Percentiles rank a stretch among this genome's conserved stretches.
Conservation (phyloP, 106 monocot genomes). For the Dactylorhiza incarnata region DNA sequence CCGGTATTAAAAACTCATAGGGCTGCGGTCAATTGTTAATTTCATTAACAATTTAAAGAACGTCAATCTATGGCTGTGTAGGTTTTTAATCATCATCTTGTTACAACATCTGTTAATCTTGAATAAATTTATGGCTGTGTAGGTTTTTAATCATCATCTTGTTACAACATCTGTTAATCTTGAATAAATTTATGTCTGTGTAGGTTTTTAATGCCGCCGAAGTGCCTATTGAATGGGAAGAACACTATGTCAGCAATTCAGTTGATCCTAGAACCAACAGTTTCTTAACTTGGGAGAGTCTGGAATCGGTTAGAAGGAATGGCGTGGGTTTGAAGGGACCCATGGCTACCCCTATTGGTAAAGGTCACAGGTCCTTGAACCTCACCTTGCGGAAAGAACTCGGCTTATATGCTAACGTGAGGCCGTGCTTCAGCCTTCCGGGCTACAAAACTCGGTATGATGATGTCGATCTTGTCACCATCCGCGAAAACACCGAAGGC, state of each 20-base stretch:
- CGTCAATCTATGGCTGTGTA: no score
- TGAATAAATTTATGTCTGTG: background rate
- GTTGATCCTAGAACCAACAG: conserved; percentile 90
- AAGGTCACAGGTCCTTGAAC: conserved; percentile 89
- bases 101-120: no score
- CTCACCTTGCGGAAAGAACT: conserved; percentile 86
- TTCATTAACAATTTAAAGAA: no score
- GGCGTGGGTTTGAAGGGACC: conserved; percentile 88
- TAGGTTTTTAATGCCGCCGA: conserved; percentile 80
- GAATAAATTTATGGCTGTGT: background rate
- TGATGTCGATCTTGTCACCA: conserved; percentile 81
- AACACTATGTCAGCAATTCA: conserved; percentile 70
- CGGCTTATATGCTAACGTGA: conserved; percentile 83
- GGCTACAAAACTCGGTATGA: conserved; percentile 90
- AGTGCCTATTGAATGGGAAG: conserved; percentile 88
- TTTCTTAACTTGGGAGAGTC: conserved; percentile 85
- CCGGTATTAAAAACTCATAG: no score
- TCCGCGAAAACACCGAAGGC: conserved; percentile 93
- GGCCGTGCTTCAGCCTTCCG: conserved; percentile 76
- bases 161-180: no score
- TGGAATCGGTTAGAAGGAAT: conserved; percentile 84
- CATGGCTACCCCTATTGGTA: conserved; percentile 98
- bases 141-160: no score
- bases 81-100: no score
- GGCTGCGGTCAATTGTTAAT: no score